Conservation (phyloP, 768 basidiomycete genomes). For the Cyclocybe aegerita region DNA sequence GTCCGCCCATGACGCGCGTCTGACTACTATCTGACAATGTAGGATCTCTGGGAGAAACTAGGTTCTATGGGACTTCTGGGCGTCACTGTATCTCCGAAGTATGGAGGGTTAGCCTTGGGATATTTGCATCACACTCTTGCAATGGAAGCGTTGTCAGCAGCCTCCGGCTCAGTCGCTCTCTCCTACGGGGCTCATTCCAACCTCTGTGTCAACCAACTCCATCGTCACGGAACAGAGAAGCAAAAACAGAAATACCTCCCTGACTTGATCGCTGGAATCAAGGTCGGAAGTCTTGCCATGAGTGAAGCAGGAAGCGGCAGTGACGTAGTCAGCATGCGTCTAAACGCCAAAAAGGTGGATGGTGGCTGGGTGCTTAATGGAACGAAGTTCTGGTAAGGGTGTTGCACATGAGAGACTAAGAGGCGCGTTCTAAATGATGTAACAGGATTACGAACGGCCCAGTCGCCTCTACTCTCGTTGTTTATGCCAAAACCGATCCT, state of each 20-base stretch:
- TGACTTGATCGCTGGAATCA: slow-evolving; percentile 74
- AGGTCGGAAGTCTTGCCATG: slow-evolving; percentile 93
- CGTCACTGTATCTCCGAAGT: slow-evolving; percentile 76
- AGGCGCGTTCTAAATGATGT: slow-evolving; percentile 4
- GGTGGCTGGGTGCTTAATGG: slow-evolving; percentile 84
- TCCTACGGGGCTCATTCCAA: slow-evolving; percentile 94
- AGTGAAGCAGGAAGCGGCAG: slow-evolving; percentile 90
- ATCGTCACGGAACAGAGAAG: slow-evolving; percentile 76
- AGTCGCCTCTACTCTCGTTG: slow-evolving; percentile 84
- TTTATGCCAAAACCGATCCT: slow-evolving; percentile 88
- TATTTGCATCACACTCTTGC: slow-evolving; percentile 88
- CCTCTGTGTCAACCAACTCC: slow-evolving; percentile 83
- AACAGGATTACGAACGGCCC: slow-evolving; percentile 94
- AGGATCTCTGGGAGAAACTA: slow-evolving; percentile 89
- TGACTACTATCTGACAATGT: slow-evolving; percentile 5
- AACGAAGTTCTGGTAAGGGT: slow-evolving; percentile 85
- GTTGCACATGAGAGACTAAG: not conserved
- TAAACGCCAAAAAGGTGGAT: slow-evolving; percentile 74
- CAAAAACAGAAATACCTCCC: slow-evolving; percentile 88
- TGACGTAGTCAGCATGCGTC: slow-evolving; percentile 93
- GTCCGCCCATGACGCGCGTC: slow-evolving; percentile 5
- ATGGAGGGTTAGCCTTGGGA: slow-evolving; percentile 81
- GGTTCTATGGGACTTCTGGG: slow-evolving; percentile 93
- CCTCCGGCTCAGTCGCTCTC: slow-evolving; percentile 89
- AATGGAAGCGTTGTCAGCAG: slow-evolving; percentile 91